Evolutionary conservation across 257 asterid genomes (phyloP).

Genomic region (Pogostemon cablin): DNA sequence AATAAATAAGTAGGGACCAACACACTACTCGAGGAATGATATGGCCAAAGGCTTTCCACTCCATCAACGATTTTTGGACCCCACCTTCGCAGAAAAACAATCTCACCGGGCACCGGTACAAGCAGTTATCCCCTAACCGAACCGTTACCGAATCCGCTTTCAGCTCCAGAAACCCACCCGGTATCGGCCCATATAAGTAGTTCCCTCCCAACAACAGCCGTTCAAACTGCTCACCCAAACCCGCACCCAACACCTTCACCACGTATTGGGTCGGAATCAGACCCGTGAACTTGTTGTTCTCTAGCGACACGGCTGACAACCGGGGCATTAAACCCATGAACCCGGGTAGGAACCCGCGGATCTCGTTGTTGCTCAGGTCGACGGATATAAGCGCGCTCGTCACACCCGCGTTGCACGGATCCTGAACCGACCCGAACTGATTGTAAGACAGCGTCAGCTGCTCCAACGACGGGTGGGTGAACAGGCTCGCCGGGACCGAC

Average conservation of each 20-base stretch:
- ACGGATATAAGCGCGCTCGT: constrained; percentile 62
- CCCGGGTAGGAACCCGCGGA: constrained; percentile 76
- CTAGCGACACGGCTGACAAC: constrained; percentile 64
- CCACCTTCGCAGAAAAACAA: constrained; percentile 82
- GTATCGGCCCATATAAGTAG: constrained; percentile 74
- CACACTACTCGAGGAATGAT: constrained; percentile 52
- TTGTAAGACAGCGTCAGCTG: constrained; percentile 69
- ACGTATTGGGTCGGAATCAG: constrained; percentile 61
- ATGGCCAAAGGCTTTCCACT: constrained; percentile 76
- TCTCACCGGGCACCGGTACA: constrained; percentile 80
- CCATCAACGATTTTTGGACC: constrained; percentile 64
- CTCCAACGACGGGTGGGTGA: constrained; percentile 69
- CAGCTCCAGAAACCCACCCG: constrained; percentile 64
- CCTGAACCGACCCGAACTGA: constrained; percentile 53
- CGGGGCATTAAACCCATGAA: constrained; percentile 75
- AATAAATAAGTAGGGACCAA: constrained; percentile 37
- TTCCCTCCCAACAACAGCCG: constrained; percentile 85
- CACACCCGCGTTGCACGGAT: constrained; percentile 46
- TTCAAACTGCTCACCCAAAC: constrained; percentile 52
- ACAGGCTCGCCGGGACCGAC: constrained; percentile 63
- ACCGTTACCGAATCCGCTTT: constrained; percentile 73
- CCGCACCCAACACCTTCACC: constrained; percentile 50
- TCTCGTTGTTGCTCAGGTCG: constrained; percentile 65
- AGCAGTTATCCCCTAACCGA: constrained; percentile 77
- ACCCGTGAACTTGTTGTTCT: constrained; percentile 69